Evolutionary conservation across 495 filamentous ascomycete species (phyloP), one percentile per base, ranked within the genome.

Genomic region (Pyrenopolyporus hunteri): DNA sequence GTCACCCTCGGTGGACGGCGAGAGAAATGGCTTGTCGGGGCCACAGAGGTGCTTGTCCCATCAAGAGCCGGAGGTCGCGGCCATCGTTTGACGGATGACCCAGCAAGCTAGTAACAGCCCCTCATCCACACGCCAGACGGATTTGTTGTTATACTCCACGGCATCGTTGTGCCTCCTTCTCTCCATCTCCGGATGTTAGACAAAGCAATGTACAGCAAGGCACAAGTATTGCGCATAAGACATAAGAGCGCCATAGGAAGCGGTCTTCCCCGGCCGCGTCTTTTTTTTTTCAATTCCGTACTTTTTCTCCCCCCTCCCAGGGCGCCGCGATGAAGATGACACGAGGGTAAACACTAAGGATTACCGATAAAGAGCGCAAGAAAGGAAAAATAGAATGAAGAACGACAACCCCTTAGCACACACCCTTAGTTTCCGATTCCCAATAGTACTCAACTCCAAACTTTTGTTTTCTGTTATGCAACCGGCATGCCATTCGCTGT

Each of bases 161-260:
- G 51, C 37, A 53, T 42, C 23, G 39, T 58, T 26, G 6, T 47
- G 32, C 10, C 46, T 39, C 8, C 23, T 35, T 39, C 17, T 16
- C 23, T 31, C 22, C 8, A 16, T 23, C 17, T 17, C 20, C 13
- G 35, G n/a, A n/a, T 20, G 25, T 32, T 26, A 45, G 51, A 57
- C 45, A 57, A 57, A 37, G 39, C 40, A 57, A 61, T 66, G 63
- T 57, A 61, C 57, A 66, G 39, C 50, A 57, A n/a, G 49, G 52
- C 61, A 61, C 57, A 60, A n/a, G 36, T 65, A 61, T 53, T 36
- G 25, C 49, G 50, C 62, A 59, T 35, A 43, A 40, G 36, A 25
- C 22, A n/a, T n/a, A 5, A 53, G 46, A 36, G 19, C 23, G 31
- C 37, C 53, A 13, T 31, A 39, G 25, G 25, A 56, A 8, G 35